Conservation (phyloP, 2,329 filamentous ascomycete species). For the Fusarium xylarioides region DNA sequence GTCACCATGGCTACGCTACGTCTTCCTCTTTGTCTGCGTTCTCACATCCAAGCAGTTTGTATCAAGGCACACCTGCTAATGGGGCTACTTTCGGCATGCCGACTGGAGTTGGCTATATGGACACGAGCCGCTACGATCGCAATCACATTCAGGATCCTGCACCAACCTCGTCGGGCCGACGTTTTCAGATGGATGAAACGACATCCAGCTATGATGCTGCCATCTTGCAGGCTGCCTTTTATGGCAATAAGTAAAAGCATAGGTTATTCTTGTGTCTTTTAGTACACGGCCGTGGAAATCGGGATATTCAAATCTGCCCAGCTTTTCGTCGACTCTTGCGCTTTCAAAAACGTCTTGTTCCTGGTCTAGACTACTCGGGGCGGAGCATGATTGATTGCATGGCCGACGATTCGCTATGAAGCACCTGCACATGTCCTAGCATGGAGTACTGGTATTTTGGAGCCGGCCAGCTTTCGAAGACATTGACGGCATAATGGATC, state of each 20-base stretch:
- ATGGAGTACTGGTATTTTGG: neutral
- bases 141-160: conserved; percentile 28
- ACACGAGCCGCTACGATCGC: conserved; percentile 26
- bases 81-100: conserved; percentile 32
- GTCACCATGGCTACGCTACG: conserved; percentile 20
- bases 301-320: neutral
- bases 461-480: neutral
- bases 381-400: neutral
- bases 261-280: neutral
- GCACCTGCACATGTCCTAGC: neutral
- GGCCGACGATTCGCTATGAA: neutral
- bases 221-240: conserved; percentile 48
- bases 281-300: neutral
- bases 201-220: conserved; percentile 49
- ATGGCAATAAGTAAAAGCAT: conserved; percentile 39
- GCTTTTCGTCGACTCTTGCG: neutral
- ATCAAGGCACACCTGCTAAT: conserved; percentile 56
- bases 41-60: conserved; percentile 61
- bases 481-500: neutral
- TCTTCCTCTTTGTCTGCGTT: conserved; percentile 51
- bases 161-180: conserved; percentile 28
- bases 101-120: conserved; percentile 13
- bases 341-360: conserved; percentile 4
- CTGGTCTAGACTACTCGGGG: conserved; percentile 26
- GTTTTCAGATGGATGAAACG: conserved; percentile 47